Conservation (phyloP, 2,329 filamentous ascomycete genomes). For the Xylaria sp. region DNA sequence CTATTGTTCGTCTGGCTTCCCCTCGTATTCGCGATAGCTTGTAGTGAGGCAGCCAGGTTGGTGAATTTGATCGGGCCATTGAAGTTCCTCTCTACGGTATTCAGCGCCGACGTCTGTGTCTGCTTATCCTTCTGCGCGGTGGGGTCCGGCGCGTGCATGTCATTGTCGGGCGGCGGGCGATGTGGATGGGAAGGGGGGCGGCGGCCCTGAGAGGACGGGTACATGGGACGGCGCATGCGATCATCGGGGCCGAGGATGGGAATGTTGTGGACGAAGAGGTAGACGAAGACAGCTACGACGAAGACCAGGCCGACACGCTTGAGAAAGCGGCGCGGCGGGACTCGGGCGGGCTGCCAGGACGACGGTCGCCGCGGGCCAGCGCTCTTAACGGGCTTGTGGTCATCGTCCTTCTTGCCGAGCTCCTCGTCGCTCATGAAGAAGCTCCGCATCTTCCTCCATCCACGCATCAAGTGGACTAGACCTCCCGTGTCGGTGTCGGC, state of each 20-base stretch:
- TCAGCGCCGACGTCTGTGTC: conserved; percentile 17
- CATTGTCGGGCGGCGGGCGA: conserved; percentile 13
- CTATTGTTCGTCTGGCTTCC: conserved; percentile 66
- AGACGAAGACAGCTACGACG: conserved; percentile 63
- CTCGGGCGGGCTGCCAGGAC: conserved; percentile 57
- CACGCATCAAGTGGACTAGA: conserved; percentile 40
- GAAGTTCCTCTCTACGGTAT: conserved; percentile 61
- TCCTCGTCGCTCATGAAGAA: conserved; percentile 65
- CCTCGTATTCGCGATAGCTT: conserved; percentile 64
- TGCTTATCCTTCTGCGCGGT: conserved; percentile 17
- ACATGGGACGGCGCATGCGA: conserved; percentile 55
- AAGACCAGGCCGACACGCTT: conserved; percentile 63
- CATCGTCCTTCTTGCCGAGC: conserved; percentile 70
- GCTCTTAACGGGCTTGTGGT: conserved; percentile 54
- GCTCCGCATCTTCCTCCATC: conserved; percentile 56
- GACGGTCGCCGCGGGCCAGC: conserved; percentile 47
- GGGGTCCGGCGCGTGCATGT: conserved; percentile 26
- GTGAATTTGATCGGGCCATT: conserved; percentile 77
- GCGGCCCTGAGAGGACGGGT: conserved; percentile 41
- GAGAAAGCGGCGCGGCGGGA: conserved; percentile 63
- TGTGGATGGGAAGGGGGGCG: conserved; percentile 29
- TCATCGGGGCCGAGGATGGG: conserved; percentile 58
- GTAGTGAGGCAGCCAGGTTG: conserved; percentile 71
- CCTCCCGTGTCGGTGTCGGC: conserved; percentile 13
- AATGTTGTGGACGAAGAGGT: conserved; percentile 73